Evolutionary conservation across 2,329 filamentous ascomycete species (phyloP).

Genomic region (Hypoxylon sp.): DNA sequence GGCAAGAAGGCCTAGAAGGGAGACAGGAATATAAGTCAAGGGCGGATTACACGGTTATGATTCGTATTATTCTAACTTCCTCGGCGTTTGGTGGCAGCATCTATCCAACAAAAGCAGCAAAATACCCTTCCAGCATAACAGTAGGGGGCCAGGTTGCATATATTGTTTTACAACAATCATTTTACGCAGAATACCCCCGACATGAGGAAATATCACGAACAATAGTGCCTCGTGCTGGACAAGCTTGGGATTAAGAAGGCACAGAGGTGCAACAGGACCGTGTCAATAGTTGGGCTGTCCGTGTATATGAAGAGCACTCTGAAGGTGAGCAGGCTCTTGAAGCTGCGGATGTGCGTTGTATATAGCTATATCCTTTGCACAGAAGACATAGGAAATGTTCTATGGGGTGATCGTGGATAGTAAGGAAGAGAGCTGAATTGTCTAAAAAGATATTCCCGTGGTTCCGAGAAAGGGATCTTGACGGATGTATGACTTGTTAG

Average conservation of each 20-base stretch:
- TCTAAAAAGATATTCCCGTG: background rate
- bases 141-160: slow-evolving; percentile 30
- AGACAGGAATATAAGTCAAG: slow-evolving; percentile 19
- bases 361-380: slow-evolving; percentile 27
- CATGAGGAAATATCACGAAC: slow-evolving; percentile 31
- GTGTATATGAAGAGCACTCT: slow-evolving; percentile 36
- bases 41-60: slow-evolving; percentile 27
- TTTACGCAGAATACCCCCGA: slow-evolving; percentile 40
- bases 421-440: slow-evolving; percentile 10
- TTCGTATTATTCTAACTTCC: slow-evolving; percentile 27
- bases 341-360: slow-evolving; percentile 33
- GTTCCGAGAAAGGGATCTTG: slow-evolving; percentile 20
- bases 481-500: slow-evolving; percentile 23
- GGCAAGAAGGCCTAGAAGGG: slow-evolving; percentile 64
- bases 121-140: slow-evolving; percentile 35
- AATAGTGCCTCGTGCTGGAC: slow-evolving; percentile 13
- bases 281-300: slow-evolving; percentile 28
- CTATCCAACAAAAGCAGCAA: slow-evolving; percentile 39
- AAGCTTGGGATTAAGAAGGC: slow-evolving; percentile 22
- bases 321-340: slow-evolving; percentile 24
- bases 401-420: background rate
- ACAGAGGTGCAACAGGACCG: slow-evolving; percentile 23
- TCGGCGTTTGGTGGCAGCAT: slow-evolving; percentile 41
- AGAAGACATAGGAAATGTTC: slow-evolving; percentile 3
- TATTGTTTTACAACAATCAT: slow-evolving; percentile 24